These are phyloP conservation scores for Passiflora organensis DNA, from an alignment of 345 rosid species.

Conservation along the genomic window DNA sequence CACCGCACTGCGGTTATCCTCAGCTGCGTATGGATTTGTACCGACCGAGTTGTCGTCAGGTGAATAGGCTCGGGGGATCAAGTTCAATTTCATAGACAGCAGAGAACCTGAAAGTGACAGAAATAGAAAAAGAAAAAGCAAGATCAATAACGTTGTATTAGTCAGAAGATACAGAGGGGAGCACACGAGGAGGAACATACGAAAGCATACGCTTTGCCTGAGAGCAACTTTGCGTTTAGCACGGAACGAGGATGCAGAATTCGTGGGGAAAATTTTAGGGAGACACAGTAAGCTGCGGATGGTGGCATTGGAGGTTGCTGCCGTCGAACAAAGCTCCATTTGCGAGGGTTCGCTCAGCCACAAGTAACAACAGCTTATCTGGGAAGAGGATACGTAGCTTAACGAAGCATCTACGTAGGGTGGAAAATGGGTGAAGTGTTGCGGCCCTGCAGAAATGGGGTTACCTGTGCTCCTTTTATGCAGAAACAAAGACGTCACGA, in stretches of 20 bases:
- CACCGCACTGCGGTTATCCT: neutral
- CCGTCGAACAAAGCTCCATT: no score
- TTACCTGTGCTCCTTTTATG: no score
- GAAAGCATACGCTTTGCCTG: slow-evolving; percentile 5
- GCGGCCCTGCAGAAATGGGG: no score
- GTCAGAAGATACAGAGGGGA: slow-evolving; percentile 30
- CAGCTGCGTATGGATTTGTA: neutral
- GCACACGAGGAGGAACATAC: slow-evolving; percentile 3
- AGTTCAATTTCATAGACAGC: slow-evolving; percentile 8
- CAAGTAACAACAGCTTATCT: no score
- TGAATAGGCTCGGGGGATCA: slow-evolving; percentile 31
- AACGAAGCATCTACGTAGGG: no score
- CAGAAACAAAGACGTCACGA: no score
- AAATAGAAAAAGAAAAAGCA: neutral
- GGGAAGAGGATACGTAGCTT: no score
- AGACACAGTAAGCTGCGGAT: no score
- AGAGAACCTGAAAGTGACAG: slow-evolving; percentile 22
- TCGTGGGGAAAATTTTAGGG: slow-evolving; percentile 18
- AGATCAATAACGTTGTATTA: slow-evolving; percentile 24
- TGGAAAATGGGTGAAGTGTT: no score
- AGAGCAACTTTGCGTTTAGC: slow-evolving; percentile 20
- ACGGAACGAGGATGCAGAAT: slow-evolving; percentile 6
- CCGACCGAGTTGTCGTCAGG: neutral
- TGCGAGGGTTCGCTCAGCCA: no score
- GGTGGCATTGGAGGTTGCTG: no score